Percentiles rank a stretch among this genome's conserved stretches.
These are phyloP conservation scores for Boletellus sp. DNA, from an alignment of 768 basidiomycete species.

Conservation along the genomic window DNA sequence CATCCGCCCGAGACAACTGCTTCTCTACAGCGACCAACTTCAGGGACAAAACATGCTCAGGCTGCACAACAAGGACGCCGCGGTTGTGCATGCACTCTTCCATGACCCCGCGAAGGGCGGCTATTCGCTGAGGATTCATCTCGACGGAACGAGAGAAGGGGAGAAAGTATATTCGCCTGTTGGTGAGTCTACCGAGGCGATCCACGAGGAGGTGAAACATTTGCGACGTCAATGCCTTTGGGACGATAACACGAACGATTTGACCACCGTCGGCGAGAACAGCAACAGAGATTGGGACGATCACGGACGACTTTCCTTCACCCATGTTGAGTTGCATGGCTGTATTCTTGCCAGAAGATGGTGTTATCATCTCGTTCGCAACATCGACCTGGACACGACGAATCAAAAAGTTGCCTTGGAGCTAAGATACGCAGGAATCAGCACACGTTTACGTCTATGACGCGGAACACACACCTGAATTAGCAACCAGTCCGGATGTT, in stretches of 20 bases:
- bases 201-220: constrained; percentile 33
- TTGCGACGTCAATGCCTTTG: constrained; percentile 30
- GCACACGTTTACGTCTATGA: neutral
- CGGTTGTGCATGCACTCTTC: constrained; percentile 32
- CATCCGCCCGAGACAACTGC: constrained; percentile 9
- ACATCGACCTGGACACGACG: constrained; percentile 28
- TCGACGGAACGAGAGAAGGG: constrained; percentile 31
- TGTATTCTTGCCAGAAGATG: constrained; percentile 30
- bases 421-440: constrained; percentile 20
- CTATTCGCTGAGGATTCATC: constrained; percentile 18
- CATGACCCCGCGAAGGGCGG: constrained; percentile 6
- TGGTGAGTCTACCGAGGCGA: constrained; percentile 30
- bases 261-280: constrained; percentile 26
- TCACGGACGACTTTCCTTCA: constrained; percentile 48
- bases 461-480: constrained; percentile 11
- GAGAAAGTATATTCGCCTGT: constrained; percentile 31
- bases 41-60: constrained; percentile 50
- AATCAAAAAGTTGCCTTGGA: constrained; percentile 25
- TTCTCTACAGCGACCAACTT: constrained; percentile 35
- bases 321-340: constrained; percentile 53
- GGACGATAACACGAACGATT: constrained; percentile 32
- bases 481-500: constrained; percentile 19
- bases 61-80: constrained; percentile 45
- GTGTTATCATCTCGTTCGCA: constrained; percentile 32
- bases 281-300: constrained; percentile 28